A percentile compares a stretch with the other conserved stretches of the same genome.
phyloP scores from a whole-genome alignment of 495 filamentous ascomycete genomes.

The Neohortaea acidophila region DNA sequence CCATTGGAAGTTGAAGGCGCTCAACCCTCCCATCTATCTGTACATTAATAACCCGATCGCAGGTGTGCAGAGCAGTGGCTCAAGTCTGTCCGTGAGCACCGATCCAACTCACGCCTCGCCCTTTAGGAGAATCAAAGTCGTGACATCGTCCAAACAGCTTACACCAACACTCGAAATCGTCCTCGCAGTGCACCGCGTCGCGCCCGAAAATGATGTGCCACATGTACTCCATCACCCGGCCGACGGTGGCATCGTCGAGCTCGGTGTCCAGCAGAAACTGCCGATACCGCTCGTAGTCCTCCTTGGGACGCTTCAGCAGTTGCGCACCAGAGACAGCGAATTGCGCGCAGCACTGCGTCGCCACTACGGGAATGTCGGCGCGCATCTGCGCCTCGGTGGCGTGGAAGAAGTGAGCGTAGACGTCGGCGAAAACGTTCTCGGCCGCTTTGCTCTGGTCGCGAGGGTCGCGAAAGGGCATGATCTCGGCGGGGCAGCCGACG shows the following conservation, averaged over 20 bases:
- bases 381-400: conserved; percentile 26
- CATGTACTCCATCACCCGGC: conserved; percentile 59
- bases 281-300: conserved; percentile 46
- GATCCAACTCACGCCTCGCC: too few species aligned
- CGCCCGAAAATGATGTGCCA: conserved; percentile 54
- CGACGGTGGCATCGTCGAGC: conserved; percentile 48
- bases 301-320: conserved; percentile 38
- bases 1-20: too few species aligned
- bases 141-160: conserved; percentile 65
- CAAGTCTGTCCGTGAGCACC: too few species aligned
- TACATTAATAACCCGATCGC: too few species aligned
- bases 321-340: conserved; percentile 34
- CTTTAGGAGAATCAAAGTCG: too few species aligned
- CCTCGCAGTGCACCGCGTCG: conserved; percentile 44
- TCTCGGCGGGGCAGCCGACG: conserved; percentile 37
- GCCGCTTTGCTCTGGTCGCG: conserved; percentile 1
- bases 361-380: conserved; percentile 37
- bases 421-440: conserved; percentile 31
- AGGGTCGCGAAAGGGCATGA: conserved; percentile 36
- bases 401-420: conserved; percentile 28
- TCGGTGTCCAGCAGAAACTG: conserved; percentile 51
- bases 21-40: too few species aligned
- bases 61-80: too few species aligned
- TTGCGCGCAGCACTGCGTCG: conserved; percentile 46
- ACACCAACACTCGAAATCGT: conserved; percentile 54